Evolutionary conservation across 176 grass and related monocot species (phyloP).

Genomic region (Eleusine coracana): DNA sequence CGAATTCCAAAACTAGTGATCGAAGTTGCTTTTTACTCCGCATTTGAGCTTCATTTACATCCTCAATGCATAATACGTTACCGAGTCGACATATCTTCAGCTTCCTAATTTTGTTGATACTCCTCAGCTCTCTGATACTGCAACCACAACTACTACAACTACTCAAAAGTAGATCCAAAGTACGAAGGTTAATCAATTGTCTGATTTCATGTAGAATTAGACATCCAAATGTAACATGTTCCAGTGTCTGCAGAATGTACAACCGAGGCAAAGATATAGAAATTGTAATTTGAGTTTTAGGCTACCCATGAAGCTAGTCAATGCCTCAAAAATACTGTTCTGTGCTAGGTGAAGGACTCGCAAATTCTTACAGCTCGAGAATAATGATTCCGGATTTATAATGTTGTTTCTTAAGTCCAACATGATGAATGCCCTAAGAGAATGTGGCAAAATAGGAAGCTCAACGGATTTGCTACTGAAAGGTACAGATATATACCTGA

Average conservation of each 20-base stretch:
- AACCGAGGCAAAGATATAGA: background rate
- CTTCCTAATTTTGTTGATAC: conserved; percentile 4
- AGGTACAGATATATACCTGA: background rate
- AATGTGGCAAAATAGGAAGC: background rate
- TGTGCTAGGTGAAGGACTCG: background rate
- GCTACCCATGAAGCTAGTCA: conserved; percentile 12
- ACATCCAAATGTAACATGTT: too few species aligned
- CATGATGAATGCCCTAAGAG: background rate
- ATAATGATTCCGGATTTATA: background rate
- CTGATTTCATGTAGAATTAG: background rate
- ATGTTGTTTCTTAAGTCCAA: background rate
- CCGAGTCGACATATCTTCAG: background rate
- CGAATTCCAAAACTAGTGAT: background rate
- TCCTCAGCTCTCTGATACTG: conserved; percentile 29
- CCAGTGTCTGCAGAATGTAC: background rate
- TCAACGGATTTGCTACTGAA: background rate
- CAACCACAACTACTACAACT: background rate
- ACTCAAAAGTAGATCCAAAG: background rate
- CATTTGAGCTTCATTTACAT: background rate
- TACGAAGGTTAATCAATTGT: conserved; percentile 28
- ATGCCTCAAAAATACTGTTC: background rate
- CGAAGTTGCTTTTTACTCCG: conserved; percentile 10
- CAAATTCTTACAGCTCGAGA: background rate
- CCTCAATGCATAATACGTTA: background rate
- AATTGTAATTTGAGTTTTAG: background rate